Percentiles rank a stretch among this genome's conserved stretches.
phyloP scores from a whole-genome alignment of 179 eudicot species.

The Silene vulgaris region DNA sequence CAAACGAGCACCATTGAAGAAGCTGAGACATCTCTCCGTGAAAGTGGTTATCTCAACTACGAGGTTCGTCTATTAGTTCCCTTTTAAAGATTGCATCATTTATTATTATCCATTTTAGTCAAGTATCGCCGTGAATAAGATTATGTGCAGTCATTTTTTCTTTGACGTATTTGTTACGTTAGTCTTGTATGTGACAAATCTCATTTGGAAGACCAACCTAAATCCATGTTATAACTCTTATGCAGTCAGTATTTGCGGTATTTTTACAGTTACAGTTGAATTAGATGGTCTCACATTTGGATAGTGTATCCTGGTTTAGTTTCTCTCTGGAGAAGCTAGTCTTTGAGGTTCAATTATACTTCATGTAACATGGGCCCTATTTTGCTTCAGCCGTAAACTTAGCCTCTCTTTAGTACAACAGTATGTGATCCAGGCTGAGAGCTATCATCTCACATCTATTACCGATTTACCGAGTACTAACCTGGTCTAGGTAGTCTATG shows the following conservation, averaged over 20 bases:
- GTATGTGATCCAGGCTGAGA: slow-evolving; percentile 4
- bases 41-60: slow-evolving; percentile 74
- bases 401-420: background rate
- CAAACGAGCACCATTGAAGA: slow-evolving; percentile 68
- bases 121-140: background rate
- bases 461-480: background rate
- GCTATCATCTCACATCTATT: background rate
- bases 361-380: background rate
- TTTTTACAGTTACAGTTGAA: background rate
- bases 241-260: too few relatives aligned
- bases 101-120: background rate
- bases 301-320: background rate
- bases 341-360: background rate
- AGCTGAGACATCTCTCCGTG: slow-evolving; percentile 89
- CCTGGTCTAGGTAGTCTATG: background rate
- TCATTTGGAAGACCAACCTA: background rate
- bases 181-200: background rate
- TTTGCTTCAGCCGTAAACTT: background rate
- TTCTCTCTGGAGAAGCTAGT: background rate
- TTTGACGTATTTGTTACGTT: too few relatives aligned
- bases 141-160: background rate
- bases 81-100: background rate
- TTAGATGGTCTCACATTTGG: background rate
- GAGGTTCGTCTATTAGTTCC: slow-evolving; percentile 47
- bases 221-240: too few relatives aligned